A percentile compares a stretch with the other conserved stretches of the same genome.
These are phyloP conservation scores for Xylaria grammica DNA, from an alignment of 495 filamentous ascomycete species.

Conservation along the genomic window DNA sequence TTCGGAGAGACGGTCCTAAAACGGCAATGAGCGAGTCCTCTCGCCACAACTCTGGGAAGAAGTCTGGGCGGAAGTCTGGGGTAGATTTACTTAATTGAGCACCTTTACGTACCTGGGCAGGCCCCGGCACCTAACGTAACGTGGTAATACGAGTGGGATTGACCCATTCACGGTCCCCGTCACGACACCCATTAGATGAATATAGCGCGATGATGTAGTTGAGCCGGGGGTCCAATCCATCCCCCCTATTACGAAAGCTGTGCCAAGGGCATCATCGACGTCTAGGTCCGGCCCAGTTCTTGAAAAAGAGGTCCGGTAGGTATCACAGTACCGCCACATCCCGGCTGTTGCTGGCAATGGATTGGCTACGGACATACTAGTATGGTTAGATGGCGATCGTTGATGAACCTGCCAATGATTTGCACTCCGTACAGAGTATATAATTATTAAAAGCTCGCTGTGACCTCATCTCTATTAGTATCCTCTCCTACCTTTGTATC, in stretches of 20 bases:
- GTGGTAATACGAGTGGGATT: slow-evolving; percentile 11
- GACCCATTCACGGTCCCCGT: slow-evolving; percentile 29
- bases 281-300: not conserved
- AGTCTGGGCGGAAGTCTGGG: no score
- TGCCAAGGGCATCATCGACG: not conserved
- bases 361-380: no score
- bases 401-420: not conserved
- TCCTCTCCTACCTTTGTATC: slow-evolving; percentile 20
- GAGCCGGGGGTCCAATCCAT: slow-evolving; percentile 19
- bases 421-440: not conserved
- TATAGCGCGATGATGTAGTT: slow-evolving; percentile 31
- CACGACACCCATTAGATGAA: no score
- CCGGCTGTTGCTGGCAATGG: no score
- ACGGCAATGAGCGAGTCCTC: slow-evolving; percentile 29
- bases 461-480: slow-evolving; percentile 29
- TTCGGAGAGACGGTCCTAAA: slow-evolving; percentile 22
- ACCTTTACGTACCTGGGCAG: not conserved
- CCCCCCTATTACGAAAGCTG: slow-evolving; percentile 14
- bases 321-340: no score
- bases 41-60: no score
- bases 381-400: not conserved
- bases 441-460: slow-evolving; percentile 5
- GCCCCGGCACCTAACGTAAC: slow-evolving; percentile 14
- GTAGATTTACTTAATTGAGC: slow-evolving; percentile 12
- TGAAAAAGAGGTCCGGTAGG: no score